Percentiles rank a stretch among this genome's conserved stretches.
These are phyloP conservation scores for Ogataea haglerorum DNA, from an alignment of 805 yeast genomes.

Conservation along the genomic window DNA sequence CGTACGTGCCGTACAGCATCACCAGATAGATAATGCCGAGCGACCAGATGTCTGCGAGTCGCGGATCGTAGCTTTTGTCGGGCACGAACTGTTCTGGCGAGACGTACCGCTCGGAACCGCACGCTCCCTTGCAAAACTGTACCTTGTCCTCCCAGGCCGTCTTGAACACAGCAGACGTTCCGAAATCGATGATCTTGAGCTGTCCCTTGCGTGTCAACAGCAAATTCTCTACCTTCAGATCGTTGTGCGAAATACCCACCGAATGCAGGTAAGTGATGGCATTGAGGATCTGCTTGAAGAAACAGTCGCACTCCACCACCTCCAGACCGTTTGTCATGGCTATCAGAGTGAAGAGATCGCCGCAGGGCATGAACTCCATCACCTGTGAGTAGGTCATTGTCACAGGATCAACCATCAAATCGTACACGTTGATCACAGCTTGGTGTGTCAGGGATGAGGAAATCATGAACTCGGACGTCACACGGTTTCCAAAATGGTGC, in stretches of 20 bases:
- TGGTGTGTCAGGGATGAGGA: conserved; percentile 72
- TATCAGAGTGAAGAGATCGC: conserved; percentile 66
- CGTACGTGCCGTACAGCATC: conserved; percentile 45
- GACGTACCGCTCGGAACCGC: conserved; percentile 89
- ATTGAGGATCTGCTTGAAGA: conserved; percentile 77
- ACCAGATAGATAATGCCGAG: conserved; percentile 74
- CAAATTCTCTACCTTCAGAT: conserved; percentile 84
- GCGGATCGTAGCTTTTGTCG: conserved; percentile 62
- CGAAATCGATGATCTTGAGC: conserved; percentile 78
- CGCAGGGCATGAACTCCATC: conserved; percentile 94
- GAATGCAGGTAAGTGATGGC: conserved; percentile 85
- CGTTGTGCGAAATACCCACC: conserved; percentile 93
- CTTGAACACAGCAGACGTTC: conserved; percentile 85
- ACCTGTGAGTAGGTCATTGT: conserved; percentile 77
- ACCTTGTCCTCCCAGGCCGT: conserved; percentile 84
- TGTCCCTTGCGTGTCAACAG: conserved; percentile 64
- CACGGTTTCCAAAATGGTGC: conserved; percentile 60
- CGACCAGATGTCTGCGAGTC: conserved; percentile 87
- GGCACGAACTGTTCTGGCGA: conserved; percentile 81
- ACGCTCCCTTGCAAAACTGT: conserved; percentile 65
- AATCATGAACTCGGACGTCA: conserved; percentile 88
- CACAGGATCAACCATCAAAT: conserved; percentile 70
- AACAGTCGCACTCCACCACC: conserved; percentile 78
- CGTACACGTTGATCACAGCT: conserved; percentile 75
- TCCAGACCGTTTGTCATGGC: conserved; percentile 51